Conservation (phyloP, 2,329 filamentous ascomycete genomes). For the Aspergillus brasiliensis region DNA sequence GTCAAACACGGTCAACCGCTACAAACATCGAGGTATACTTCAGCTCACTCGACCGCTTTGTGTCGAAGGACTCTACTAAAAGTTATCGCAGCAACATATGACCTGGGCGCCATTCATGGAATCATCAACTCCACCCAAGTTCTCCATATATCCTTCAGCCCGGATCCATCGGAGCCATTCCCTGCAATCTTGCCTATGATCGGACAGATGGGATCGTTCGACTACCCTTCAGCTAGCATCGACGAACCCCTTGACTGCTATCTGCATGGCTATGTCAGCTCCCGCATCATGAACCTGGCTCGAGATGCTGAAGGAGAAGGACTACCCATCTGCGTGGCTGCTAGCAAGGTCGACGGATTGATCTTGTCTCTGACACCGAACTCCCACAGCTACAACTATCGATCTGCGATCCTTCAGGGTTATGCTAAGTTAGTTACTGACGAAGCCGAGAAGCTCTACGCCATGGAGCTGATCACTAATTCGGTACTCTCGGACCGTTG, state of each 20-base stretch:
- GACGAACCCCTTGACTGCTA: constrained; percentile 73
- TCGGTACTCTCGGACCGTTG: constrained; percentile 70
- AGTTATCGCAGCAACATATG: constrained; percentile 63
- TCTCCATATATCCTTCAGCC: constrained; percentile 77
- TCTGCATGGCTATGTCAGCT: constrained; percentile 81
- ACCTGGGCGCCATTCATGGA: constrained; percentile 69
- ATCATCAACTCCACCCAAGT: constrained; percentile 76
- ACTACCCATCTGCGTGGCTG: constrained; percentile 71
- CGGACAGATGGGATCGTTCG: constrained; percentile 75
- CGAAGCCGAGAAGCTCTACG: constrained; percentile 71
- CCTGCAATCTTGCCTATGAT: constrained; percentile 83
- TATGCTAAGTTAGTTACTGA: constrained; percentile 69
- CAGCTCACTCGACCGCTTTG: background rate
- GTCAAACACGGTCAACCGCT: constrained; percentile 68
- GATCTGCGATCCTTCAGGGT: constrained; percentile 76
- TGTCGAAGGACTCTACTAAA: constrained; percentile 13
- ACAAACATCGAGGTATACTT: constrained; percentile 62
- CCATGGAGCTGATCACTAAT: constrained; percentile 78
- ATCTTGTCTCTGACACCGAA: constrained; percentile 79
- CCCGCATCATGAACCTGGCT: constrained; percentile 71
- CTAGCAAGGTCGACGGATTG: constrained; percentile 75
- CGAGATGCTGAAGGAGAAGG: constrained; percentile 51
- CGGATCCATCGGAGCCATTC: constrained; percentile 64
- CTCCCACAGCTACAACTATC: constrained; percentile 84
- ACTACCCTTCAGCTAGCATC: constrained; percentile 59